Conservation (phyloP, 2,329 filamentous ascomycete species). For the Coleophoma eucalyptorum region DNA sequence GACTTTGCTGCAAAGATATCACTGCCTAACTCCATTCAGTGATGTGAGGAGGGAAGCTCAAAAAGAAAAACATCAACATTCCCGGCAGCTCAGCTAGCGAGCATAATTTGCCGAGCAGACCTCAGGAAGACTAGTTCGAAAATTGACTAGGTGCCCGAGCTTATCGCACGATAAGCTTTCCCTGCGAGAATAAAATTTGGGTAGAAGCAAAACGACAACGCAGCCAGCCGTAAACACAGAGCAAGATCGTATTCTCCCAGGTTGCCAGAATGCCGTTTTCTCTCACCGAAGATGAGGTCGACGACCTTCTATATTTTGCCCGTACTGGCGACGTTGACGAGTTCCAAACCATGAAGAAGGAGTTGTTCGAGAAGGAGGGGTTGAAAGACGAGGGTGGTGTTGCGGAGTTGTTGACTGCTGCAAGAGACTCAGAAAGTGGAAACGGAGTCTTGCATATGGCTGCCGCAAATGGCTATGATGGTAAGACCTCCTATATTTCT, state of each 20-base stretch:
- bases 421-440: conserved; percentile 71
- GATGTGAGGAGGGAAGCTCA: too few species aligned
- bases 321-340: conserved; percentile 73
- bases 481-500: conserved; percentile 40
- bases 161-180: not conserved
- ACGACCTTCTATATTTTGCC: conserved; percentile 87
- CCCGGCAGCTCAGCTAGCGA: too few species aligned
- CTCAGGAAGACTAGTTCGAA: too few species aligned
- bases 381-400: conserved; percentile 33
- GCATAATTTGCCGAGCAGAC: too few species aligned
- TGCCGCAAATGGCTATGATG: conserved; percentile 80
- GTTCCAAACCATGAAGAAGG: conserved; percentile 54
- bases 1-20: too few species aligned
- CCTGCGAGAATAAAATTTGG: not conserved
- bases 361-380: conserved; percentile 58
- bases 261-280: conserved; percentile 22
- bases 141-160: not conserved
- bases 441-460: conserved; percentile 87
- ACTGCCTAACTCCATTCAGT: too few species aligned
- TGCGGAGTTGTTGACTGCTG: conserved; percentile 64
- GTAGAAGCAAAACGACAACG: not conserved
- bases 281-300: conserved; percentile 75
- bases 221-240: not conserved
- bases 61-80: too few species aligned
- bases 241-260: too few species aligned